These are phyloP conservation scores for Moesziomyces sp. DNA, from an alignment of 1,284 basidiomycete genomes.

Conservation along the genomic window DNA sequence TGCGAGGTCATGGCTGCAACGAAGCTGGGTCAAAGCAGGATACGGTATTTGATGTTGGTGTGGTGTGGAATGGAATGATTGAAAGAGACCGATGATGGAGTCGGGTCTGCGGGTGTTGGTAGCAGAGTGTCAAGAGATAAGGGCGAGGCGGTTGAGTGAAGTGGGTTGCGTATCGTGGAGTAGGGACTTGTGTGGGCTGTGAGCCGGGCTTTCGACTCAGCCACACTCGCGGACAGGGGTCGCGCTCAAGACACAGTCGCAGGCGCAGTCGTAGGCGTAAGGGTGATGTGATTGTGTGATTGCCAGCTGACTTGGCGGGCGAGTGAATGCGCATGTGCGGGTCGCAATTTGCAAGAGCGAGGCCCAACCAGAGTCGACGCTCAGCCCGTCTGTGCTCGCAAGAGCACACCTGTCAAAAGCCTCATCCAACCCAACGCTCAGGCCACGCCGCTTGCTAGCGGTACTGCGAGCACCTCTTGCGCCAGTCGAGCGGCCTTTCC, in stretches of 20 bases:
- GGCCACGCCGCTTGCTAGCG: constrained; percentile 6
- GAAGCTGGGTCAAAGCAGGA: no score
- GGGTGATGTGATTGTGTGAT: no score
- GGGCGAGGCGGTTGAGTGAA: background rate
- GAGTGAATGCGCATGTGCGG: background rate
- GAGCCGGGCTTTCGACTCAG: constrained; percentile 8
- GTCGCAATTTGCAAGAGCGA: no score
- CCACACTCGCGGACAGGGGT: constrained; percentile 6
- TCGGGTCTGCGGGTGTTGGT: no score
- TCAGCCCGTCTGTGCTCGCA: background rate
- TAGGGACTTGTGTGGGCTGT: background rate
- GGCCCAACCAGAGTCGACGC: constrained; percentile 2
- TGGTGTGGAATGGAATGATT: background rate
- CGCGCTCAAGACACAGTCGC: background rate
- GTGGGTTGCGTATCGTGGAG: background rate
- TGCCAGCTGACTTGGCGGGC: no score
- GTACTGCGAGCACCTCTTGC: background rate
- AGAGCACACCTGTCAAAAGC: constrained; percentile 13
- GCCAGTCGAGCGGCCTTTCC: no score
- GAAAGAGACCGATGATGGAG: background rate
- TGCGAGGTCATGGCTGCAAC: background rate
- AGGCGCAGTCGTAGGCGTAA: no score
- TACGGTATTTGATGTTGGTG: background rate
- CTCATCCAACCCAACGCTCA: constrained; percentile 18
- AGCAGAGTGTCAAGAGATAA: background rate